A percentile compares a stretch with the other conserved stretches of the same genome.
phyloP scores from a whole-genome alignment of 257 asterid species.

The Ligustrum vulgare region DNA sequence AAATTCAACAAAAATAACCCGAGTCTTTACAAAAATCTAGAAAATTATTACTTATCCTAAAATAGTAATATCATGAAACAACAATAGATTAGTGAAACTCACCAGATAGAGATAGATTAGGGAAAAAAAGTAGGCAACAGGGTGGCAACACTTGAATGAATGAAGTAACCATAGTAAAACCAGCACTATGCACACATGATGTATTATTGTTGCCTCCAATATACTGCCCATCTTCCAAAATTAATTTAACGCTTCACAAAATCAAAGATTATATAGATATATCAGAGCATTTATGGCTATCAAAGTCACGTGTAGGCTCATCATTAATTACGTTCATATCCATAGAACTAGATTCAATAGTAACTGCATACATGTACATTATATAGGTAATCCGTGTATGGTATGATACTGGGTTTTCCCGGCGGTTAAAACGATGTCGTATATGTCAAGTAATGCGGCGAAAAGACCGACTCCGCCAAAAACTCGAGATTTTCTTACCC shows the following conservation, averaged over 20 bases:
- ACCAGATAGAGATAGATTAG: conserved; percentile 74
- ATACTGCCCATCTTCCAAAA: conserved; percentile 56
- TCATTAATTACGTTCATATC: background rate
- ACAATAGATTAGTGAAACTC: conserved; percentile 11
- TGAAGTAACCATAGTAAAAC: conserved; percentile 67
- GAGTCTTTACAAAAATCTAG: background rate
- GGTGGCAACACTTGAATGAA: conserved; percentile 56
- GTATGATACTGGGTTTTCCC: background rate
- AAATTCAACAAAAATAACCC: conserved; percentile 1
- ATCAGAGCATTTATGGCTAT: background rate
- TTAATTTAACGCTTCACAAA: background rate
- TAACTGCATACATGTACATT: too few relatives aligned
- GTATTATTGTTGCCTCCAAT: conserved; percentile 69
- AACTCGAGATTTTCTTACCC: background rate
- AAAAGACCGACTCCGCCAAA: background rate
- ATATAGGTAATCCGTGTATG: too few relatives aligned
- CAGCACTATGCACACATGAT: conserved; percentile 81
- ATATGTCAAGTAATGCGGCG: background rate
- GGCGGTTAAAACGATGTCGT: background rate
- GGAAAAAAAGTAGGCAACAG: conserved; percentile 65
- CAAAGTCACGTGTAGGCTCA: background rate
- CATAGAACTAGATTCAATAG: background rate
- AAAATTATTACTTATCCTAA: background rate
- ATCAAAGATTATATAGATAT: background rate
- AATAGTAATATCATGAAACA: background rate